Percentiles rank a stretch among this genome's conserved stretches.
Evolutionary conservation across 2,329 filamentous ascomycete species (phyloP).

Genomic region (Pseudonectria buxi): DNA sequence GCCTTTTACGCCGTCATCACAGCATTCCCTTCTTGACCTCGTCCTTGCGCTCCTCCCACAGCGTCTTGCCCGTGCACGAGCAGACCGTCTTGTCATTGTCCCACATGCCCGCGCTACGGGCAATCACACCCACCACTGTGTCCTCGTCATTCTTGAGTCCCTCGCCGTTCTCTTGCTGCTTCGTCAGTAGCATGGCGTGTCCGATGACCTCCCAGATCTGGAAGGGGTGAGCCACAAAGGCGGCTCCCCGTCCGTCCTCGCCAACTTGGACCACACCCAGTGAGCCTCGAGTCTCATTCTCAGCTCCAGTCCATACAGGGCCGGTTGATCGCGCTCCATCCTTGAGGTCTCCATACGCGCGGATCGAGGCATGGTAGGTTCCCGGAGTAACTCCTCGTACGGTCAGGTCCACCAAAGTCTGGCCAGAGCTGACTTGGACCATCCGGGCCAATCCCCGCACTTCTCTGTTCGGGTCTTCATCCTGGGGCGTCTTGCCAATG

Average conservation of each 20-base stretch:
- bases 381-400: conserved; percentile 76
- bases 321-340: conserved; percentile 77
- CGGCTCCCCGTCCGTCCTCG: conserved; percentile 66
- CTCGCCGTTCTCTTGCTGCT: conserved; percentile 44
- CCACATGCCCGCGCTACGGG: conserved; percentile 94
- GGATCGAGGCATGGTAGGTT: conserved; percentile 75
- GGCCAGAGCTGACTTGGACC: conserved; percentile 75
- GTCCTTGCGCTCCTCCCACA: conserved; percentile 94
- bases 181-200: conserved; percentile 80
- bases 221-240: conserved; percentile 75
- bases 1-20: conserved; percentile 34
- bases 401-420: conserved; percentile 82
- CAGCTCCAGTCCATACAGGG: conserved; percentile 64
- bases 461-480: conserved; percentile 39
- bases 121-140: conserved; percentile 88
- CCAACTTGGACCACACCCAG: conserved; percentile 73
- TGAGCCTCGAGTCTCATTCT: conserved; percentile 40
- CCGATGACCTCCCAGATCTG: conserved; percentile 97
- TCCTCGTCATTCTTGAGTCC: conserved; percentile 69
- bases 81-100: conserved; percentile 98
- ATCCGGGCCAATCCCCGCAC: conserved; percentile 86
- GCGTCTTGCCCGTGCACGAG: conserved; percentile 93
- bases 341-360: conserved; percentile 81
- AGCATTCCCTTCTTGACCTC: conserved; percentile 87
- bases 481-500: conserved; percentile 36